Conservation (phyloP, 805 yeast species). For the Helenozyma baotianmanensis region DNA sequence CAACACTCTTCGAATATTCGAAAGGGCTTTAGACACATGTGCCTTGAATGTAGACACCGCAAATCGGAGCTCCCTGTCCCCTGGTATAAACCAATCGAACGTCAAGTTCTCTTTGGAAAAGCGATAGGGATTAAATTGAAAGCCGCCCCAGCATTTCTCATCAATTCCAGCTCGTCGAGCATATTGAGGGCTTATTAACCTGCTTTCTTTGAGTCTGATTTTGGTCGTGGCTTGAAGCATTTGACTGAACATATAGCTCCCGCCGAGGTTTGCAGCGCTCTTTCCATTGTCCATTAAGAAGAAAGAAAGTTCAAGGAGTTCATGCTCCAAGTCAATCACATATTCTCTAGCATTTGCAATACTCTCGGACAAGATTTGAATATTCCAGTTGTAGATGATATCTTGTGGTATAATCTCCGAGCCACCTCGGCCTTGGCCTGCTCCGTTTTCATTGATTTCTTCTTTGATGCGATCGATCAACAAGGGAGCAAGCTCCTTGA, state of each 20-base stretch:
- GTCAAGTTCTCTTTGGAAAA: constrained; percentile 45
- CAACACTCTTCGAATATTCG: constrained; percentile 36
- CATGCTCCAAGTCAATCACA: constrained; percentile 40
- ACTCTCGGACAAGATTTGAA: constrained; percentile 65
- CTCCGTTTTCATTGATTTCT: constrained; percentile 73
- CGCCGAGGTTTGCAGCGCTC: constrained; percentile 60
- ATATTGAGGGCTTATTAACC: constrained; percentile 48
- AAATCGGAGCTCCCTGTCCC: constrained; percentile 47
- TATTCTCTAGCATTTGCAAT: constrained; percentile 61
- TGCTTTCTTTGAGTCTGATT: constrained; percentile 52
- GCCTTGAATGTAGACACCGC: constrained; percentile 57
- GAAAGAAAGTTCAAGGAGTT: constrained; percentile 44
- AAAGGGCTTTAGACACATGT: constrained; percentile 42
- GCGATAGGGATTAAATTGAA: constrained; percentile 52
- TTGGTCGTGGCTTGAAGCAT: constrained; percentile 59
- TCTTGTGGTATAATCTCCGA: constrained; percentile 73
- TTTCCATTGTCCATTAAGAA: constrained; percentile 45
- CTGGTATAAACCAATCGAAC: constrained; percentile 77
- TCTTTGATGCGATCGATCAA: constrained; percentile 50
- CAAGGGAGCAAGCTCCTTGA: constrained; percentile 40
- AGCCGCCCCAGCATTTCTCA: constrained; percentile 70
- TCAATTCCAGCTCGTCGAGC: constrained; percentile 31
- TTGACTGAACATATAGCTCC: constrained; percentile 64
- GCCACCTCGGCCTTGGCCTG: constrained; percentile 69
- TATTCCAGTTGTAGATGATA: constrained; percentile 65